Evolutionary conservation across 768 basidiomycete species (phyloP).

Genomic region (Cytidiella melzeri): DNA sequence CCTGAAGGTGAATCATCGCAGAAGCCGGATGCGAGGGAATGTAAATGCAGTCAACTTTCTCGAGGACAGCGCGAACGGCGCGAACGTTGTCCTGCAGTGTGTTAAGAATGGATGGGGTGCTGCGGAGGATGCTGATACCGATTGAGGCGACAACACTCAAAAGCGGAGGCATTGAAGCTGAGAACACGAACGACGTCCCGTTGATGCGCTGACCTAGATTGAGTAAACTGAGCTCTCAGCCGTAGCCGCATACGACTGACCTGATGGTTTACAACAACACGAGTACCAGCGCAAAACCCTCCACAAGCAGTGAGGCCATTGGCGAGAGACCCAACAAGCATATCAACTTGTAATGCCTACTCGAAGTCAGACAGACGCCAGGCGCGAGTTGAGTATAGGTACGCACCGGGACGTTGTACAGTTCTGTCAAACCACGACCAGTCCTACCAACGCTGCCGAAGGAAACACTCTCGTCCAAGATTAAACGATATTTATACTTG

Average conservation of each 20-base stretch:
- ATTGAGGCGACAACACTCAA: constrained; percentile 85
- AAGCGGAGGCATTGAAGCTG: constrained; percentile 87
- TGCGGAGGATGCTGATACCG: constrained; percentile 73
- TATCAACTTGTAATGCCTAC: constrained; percentile 85
- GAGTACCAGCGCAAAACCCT: constrained; percentile 92
- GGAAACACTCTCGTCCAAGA: constrained; percentile 90
- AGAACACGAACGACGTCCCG: constrained; percentile 92
- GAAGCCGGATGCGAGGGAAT: constrained; percentile 84
- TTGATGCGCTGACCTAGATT: constrained; percentile 71
- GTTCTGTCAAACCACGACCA: constrained; percentile 90
- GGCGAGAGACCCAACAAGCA: constrained; percentile 88
- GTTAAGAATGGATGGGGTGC: constrained; percentile 68
- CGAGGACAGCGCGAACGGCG: constrained; percentile 72
- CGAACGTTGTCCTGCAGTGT: constrained; percentile 78
- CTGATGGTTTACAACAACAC: constrained; percentile 82
- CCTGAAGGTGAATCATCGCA: constrained; percentile 81
- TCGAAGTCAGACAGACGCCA: background rate
- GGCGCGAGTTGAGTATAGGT: background rate
- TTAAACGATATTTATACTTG: constrained; percentile 93
- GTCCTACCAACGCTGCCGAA: constrained; percentile 92
- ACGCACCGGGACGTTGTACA: constrained; percentile 85
- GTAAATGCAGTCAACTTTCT: constrained; percentile 75
- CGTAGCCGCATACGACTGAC: constrained; percentile 28
- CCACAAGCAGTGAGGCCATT: constrained; percentile 79
- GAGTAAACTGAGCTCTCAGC: background rate